phyloP scores from a whole-genome alignment of 2,329 filamentous ascomycete genomes.

The Escovopsis sp. region DNA sequence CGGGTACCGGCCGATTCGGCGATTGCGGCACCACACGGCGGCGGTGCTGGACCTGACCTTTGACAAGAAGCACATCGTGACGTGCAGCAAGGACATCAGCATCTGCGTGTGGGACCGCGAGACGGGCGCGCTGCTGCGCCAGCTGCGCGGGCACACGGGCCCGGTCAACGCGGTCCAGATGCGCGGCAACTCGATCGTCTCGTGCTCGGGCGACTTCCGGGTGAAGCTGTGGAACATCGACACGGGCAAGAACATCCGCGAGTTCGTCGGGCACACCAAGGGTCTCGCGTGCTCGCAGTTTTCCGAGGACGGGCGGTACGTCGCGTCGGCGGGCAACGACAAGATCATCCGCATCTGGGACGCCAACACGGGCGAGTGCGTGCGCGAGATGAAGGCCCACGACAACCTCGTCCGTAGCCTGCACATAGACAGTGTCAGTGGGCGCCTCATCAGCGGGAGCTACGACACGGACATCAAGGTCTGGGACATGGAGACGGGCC shows the following conservation, averaged over 20 bases:
- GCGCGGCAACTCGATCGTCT: conserved; percentile 82
- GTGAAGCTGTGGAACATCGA: conserved; percentile 94
- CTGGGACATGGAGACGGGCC: conserved; percentile 70
- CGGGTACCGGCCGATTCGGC: conserved; percentile 64
- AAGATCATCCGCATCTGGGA: conserved; percentile 94
- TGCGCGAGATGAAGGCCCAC: conserved; percentile 71
- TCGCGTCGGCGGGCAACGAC: conserved; percentile 90
- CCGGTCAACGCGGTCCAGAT: conserved; percentile 96
- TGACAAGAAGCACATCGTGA: conserved; percentile 82
- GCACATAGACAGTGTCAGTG: conserved; percentile 77
- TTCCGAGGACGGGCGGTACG: conserved; percentile 82
- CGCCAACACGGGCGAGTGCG: conserved; percentile 71
- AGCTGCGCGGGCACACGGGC: conserved; percentile 70
- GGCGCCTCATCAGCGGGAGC: conserved; percentile 75
- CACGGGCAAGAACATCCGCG: conserved; percentile 74
- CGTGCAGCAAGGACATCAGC: conserved; percentile 87
- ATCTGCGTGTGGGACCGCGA: conserved; percentile 90
- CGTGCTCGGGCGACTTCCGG: conserved; percentile 81
- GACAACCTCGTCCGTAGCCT: conserved; percentile 74
- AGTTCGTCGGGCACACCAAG: conserved; percentile 80
- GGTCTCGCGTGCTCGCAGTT: conserved; percentile 94
- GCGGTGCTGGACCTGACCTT: conserved; percentile 91
- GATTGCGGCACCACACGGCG: conserved; percentile 63
- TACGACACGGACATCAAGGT: conserved; percentile 96
- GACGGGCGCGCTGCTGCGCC: conserved; percentile 60